Base-by-base conservation (phyloP, 768 basidiomycete species). In the Collybia nuda region DNA sequence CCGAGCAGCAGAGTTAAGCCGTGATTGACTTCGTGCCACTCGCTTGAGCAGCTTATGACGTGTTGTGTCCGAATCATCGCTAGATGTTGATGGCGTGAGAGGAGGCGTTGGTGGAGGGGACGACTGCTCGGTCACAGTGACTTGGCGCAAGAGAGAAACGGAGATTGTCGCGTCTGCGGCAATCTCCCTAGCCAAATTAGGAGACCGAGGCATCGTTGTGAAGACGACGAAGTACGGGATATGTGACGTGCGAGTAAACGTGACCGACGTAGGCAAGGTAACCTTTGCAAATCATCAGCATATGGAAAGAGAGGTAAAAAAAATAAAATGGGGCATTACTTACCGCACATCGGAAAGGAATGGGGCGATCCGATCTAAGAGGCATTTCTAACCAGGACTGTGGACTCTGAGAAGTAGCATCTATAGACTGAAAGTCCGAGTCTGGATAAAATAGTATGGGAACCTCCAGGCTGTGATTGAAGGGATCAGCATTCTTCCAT, bases 141-240 rank as follows among this genome's bases (percentile, higher is more conserved):
- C 72, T 60, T 84, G 79, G 29, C 85, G 84, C 54, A 82, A 62
- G 21, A 90, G 72, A 0, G 82, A 82, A 9, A 88, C 79, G n/a
- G 79, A 78, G 26, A 88, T 81, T 11, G 85, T 86, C 5, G 88
- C 84, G 61, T 88, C 86, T 3, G 84, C 60, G 6, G 85, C 81
- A 29, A 89, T 86, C 59, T 89, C 86, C 51, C 75, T 77, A 7
- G 82, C 76, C 26, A 88, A 67, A 9, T 66, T 55, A 1, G 72
- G 64, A 15, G 81, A 84, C 36, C 81, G 73, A 15, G 83, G 79
- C 6, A 67, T 79, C 24, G 88, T 88, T 8, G 80, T 79, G 66
- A 88, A 88, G 23, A 88, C 83, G 45, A 87, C 84, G 58, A 82
- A 89, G 59, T 82, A 88, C 11, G 86, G 80, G 53, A 90, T 78